phyloP scores from a whole-genome alignment of 805 yeast genomes.

The Clavispora vitiphila region DNA sequence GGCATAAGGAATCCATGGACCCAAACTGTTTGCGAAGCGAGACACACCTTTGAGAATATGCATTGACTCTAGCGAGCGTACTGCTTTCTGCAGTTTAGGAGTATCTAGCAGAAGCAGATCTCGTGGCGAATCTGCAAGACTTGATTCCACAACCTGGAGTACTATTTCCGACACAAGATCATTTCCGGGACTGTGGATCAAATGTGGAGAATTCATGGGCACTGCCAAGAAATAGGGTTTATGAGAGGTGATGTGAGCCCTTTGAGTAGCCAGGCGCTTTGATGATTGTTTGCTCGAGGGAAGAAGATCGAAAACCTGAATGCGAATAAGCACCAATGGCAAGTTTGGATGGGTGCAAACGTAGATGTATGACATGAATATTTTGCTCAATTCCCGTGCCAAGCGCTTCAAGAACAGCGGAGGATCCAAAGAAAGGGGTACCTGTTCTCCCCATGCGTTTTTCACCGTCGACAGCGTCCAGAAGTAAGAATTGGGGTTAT shows the following conservation, averaged over 20 bases:
- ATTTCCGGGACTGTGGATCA: slow-evolving; percentile 50
- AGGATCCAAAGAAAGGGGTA: slow-evolving; percentile 43
- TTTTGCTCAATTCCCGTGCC: slow-evolving; percentile 41
- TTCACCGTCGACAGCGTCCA: slow-evolving; percentile 48
- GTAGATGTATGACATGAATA: slow-evolving; percentile 62
- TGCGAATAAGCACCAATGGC: slow-evolving; percentile 56
- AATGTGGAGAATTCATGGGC: slow-evolving; percentile 61
- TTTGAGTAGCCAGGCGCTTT: slow-evolving; percentile 1
- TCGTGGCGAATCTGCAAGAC: slow-evolving; percentile 43
- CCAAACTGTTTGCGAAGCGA: slow-evolving; percentile 56
- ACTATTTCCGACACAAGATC: slow-evolving; percentile 47
- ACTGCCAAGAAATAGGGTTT: slow-evolving; percentile 63
- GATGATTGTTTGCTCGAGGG: slow-evolving; percentile 3
- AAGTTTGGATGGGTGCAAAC: slow-evolving; percentile 59
- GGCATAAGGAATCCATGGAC: slow-evolving; percentile 73
- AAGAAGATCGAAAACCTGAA: slow-evolving; percentile 60
- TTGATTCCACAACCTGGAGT: slow-evolving; percentile 54
- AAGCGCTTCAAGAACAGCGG: slow-evolving; percentile 46
- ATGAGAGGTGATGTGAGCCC: slow-evolving; percentile 47
- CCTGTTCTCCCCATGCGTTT: slow-evolving; percentile 27
- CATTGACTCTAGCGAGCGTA: slow-evolving; percentile 48
- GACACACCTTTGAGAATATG: slow-evolving; percentile 58
- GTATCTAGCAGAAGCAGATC: slow-evolving; percentile 35
- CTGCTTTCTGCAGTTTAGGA: slow-evolving; percentile 32
- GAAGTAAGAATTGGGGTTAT: slow-evolving; percentile 43